Evolutionary conservation across 2,329 filamentous ascomycete species (phyloP).

Genomic region (Biscogniauxia sp.): DNA sequence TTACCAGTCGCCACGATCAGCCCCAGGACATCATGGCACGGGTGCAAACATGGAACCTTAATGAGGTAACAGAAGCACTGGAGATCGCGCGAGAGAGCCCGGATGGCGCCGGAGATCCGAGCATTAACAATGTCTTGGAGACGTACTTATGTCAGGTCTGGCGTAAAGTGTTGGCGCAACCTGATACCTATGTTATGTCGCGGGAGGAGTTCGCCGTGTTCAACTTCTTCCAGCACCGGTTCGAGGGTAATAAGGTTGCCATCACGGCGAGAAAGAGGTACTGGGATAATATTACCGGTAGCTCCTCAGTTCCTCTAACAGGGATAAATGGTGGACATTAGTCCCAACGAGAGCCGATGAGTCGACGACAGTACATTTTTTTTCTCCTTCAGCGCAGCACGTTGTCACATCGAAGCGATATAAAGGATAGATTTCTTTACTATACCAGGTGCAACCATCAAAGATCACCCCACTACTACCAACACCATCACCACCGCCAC

Average conservation of each 20-base stretch:
- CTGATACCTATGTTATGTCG: constrained; percentile 69
- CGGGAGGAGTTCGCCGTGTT: constrained; percentile 80
- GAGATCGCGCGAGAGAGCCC: constrained; percentile 73
- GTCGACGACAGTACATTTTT: background rate
- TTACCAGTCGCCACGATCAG: constrained; percentile 8
- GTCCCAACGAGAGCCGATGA: background rate
- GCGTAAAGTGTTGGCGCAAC: constrained; percentile 62
- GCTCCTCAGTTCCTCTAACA: background rate
- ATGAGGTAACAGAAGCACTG: constrained; percentile 62
- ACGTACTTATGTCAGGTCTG: constrained; percentile 63
- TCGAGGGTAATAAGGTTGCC: constrained; percentile 50
- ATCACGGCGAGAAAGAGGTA: constrained; percentile 49
- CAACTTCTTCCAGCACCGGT: constrained; percentile 76
- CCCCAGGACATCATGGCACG: constrained; percentile 7
- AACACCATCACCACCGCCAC: background rate
- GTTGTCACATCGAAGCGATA: background rate
- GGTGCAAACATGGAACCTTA: constrained; percentile 31
- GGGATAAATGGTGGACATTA: background rate
- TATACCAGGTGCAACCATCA: background rate
- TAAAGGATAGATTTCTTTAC: background rate
- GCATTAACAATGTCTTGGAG: constrained; percentile 65
- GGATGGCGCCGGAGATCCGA: constrained; percentile 61
- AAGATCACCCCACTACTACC: no score
- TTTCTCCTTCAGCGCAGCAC: background rate
- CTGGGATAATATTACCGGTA: constrained; percentile 45